Percentiles rank a stretch among this genome's conserved stretches.
These are phyloP conservation scores for Durusdinium trenchii DNA, from an alignment of 73 alveolate species.

Conservation along the genomic window DNA sequence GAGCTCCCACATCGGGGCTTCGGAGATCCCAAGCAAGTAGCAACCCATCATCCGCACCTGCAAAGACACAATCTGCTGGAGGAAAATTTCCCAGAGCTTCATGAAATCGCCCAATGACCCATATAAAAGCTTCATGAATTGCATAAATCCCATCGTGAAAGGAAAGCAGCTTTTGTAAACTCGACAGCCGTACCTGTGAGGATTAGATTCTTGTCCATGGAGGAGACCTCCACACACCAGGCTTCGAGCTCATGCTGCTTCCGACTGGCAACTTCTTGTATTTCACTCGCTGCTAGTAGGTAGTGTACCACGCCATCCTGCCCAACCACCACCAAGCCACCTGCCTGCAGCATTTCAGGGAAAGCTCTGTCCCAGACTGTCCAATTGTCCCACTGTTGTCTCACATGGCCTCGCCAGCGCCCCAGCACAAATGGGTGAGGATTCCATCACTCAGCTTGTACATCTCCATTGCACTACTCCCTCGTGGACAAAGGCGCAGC, in stretches of 20 bases:
- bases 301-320: conserved; percentile 63
- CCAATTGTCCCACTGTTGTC: background rate
- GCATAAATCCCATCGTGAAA: too few species aligned
- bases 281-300: background rate
- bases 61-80: background rate
- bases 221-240: conserved; percentile 69
- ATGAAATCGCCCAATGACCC: background rate
- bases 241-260: conserved; percentile 78
- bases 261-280: background rate
- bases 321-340: background rate
- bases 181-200: conserved; percentile 12
- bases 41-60: conserved; percentile 28
- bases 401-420: conserved; percentile 49
- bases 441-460: conserved; percentile 29
- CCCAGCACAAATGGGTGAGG: conserved; percentile 74
- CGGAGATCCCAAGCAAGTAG: conserved; percentile 8
- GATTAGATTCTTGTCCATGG: background rate
- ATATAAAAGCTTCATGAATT: background rate
- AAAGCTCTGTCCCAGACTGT: background rate
- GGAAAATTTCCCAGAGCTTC: background rate
- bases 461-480: background rate
- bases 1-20: background rate
- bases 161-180: background rate
- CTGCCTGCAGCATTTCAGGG: background rate
- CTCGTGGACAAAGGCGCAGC: background rate